Conservation (phyloP, 2,329 filamentous ascomycete genomes). For the Coniochaeta sp. region DNA sequence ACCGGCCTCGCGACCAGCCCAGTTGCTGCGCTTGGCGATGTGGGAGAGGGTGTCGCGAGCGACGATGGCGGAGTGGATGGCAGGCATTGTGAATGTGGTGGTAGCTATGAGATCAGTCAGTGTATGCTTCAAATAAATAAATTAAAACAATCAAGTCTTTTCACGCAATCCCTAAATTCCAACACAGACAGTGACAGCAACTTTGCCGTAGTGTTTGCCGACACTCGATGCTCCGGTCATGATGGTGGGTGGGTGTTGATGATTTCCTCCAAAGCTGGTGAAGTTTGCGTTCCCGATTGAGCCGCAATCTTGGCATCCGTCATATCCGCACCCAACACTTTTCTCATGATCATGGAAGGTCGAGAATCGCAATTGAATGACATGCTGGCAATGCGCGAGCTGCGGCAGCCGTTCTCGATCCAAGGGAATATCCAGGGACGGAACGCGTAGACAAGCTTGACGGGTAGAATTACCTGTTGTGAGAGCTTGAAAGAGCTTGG, state of each 20-base stretch:
- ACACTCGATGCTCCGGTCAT: neutral
- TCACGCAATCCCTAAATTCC: neutral
- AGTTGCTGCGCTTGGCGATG: conserved; percentile 51
- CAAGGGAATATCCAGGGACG: neutral
- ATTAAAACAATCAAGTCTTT: too few species aligned
- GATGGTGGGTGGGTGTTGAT: neutral
- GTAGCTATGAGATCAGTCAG: neutral
- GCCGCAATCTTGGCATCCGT: conserved; percentile 1
- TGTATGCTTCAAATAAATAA: neutral
- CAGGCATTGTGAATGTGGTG: conserved; percentile 24
- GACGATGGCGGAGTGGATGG: conserved; percentile 22
- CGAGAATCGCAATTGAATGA: neutral
- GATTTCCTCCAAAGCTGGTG: neutral
- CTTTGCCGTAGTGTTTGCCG: neutral
- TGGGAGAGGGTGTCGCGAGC: conserved; percentile 25
- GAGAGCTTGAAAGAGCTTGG: neutral
- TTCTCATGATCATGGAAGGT: neutral
- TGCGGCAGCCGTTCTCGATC: neutral
- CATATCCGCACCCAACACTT: too few species aligned
- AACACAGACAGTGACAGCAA: neutral
- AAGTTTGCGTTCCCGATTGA: neutral
- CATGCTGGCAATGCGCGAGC: neutral
- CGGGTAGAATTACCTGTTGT: neutral
- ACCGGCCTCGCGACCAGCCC: conserved; percentile 48
- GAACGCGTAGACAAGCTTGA: neutral